Base-by-base conservation (phyloP, 2,329 filamentous ascomycete genomes). In the Aspergillus sp. region DNA sequence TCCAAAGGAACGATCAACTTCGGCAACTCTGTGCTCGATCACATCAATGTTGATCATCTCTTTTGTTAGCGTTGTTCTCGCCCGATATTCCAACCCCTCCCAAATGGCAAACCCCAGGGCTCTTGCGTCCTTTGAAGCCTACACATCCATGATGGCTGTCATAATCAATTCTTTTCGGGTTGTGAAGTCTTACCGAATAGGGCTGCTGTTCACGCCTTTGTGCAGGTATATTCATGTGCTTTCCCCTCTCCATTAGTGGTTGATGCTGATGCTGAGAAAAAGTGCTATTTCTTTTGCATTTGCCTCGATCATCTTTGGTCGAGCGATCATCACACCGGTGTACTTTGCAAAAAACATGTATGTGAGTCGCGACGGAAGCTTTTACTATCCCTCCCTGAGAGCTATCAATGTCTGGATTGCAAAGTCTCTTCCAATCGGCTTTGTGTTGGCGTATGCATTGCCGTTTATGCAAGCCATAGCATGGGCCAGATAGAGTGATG, bases 301-400 rank as follows among this genome's bases (percentile, higher is more conserved):
- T 14, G 47, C 48, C 9, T 46, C 48, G 10, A 23, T 25, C 2
- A 10, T 31, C 19, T 11, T 40, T 13, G 47, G 53, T 3, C 55
- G 53, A 48, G 25, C 44, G 3, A 16, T 52, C 6, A 31, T 45
- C 10, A 1, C 40, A 5, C 42, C 56, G 4, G 19, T 52, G 16
- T 58, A 58, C 46, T 52, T 52, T 19, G 48, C 45, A 11, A 16
- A 52, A 9, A 45, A 53, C 45, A 54, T 58, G n/a, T 25, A 25
- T 19, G 20, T 23, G 7, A 58, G 53, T 17, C 41, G 20, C 11
- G 13, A 3, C 13, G n/a, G 42, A 17, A 23, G 17, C 13, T 58
- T 58, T 16, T 58, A 58, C 38, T 58, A 55, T 32, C 56, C 56
- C 1, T 23, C 31, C 2, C 56, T 53, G 1, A 41, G 56, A 29